phyloP scores from a whole-genome alignment of 805 yeast genomes.

The Torulaspora gathmanii region DNA sequence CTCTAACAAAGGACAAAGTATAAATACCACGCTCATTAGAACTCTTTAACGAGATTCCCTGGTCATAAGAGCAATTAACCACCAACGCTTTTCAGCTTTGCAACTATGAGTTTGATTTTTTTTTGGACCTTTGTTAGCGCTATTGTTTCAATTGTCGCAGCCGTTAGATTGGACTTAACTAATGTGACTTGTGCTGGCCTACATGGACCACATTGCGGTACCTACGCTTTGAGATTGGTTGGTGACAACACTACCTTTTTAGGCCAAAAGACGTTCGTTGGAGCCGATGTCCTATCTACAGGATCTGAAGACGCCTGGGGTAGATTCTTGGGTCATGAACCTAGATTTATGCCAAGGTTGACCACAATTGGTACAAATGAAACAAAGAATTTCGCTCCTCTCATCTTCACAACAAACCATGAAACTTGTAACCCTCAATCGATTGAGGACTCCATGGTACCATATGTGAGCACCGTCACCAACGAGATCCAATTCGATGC shows the following conservation, averaged over 20 bases:
- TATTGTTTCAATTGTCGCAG: conserved; percentile 7
- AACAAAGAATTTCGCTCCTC: conserved; percentile 14
- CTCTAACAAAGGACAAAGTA: no score
- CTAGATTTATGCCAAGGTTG: conserved; percentile 12
- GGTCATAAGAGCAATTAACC: not conserved
- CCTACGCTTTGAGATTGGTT: conserved; percentile 14
- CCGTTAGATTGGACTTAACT: conserved; percentile 13
- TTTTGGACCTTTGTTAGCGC: not conserved
- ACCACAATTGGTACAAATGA: conserved; percentile 17
- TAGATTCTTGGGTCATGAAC: conserved; percentile 12
- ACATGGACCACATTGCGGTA: conserved; percentile 19
- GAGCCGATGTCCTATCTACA: conserved; percentile 14
- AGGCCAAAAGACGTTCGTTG: conserved; percentile 14
- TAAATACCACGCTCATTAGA: no score
- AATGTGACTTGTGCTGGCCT: conserved; percentile 14
- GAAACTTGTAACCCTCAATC: conserved; percentile 17
- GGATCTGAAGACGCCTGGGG: conserved; percentile 16
- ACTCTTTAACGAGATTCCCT: no score
- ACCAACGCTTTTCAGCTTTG: not conserved
- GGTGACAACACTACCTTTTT: conserved; percentile 12
- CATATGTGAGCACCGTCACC: conserved; percentile 14
- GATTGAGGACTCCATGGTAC: conserved; percentile 12
- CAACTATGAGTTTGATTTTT: no score
- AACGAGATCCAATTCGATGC: conserved; percentile 14
- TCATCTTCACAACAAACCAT: conserved; percentile 13